These are phyloP conservation scores for Syncephalastrum contaminatum DNA, from an alignment of 371 early-diverging fungal species.

Conservation along the genomic window DNA sequence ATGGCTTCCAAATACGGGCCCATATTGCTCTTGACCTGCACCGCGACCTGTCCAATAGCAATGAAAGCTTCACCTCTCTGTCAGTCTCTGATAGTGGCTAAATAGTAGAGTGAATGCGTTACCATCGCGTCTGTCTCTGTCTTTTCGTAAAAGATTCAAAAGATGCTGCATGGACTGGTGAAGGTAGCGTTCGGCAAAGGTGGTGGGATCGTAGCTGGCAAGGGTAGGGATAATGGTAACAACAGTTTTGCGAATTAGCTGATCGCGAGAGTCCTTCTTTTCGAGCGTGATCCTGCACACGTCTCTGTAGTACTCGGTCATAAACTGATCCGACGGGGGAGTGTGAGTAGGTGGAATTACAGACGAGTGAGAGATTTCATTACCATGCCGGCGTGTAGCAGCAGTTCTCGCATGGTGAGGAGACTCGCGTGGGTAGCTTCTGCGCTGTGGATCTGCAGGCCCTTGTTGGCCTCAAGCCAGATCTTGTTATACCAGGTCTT, in stretches of 20 bases:
- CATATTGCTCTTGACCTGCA: constrained; percentile 82
- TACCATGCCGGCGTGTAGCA: constrained; percentile 84
- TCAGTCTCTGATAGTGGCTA: neutral
- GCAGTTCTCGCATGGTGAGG: constrained; percentile 78
- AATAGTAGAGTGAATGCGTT: constrained; percentile 3
- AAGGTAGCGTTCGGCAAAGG: constrained; percentile 77
- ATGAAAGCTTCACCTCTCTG: constrained; percentile 60
- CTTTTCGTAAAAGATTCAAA: constrained; percentile 73
- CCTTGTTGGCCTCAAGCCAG: constrained; percentile 83
- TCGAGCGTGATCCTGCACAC: constrained; percentile 77
- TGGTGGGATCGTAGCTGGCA: constrained; percentile 79
- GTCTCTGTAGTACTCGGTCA: constrained; percentile 79
- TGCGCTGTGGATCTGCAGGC: constrained; percentile 65
- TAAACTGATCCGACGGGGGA: constrained; percentile 55
- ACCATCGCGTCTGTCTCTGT: constrained; percentile 74
- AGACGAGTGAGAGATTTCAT: neutral
- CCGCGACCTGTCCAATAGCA: constrained; percentile 86
- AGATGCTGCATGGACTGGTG: constrained; percentile 77
- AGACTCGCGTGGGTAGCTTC: constrained; percentile 93
- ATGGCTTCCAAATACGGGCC: constrained; percentile 79
- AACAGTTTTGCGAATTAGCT: constrained; percentile 80
- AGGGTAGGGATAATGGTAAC: constrained; percentile 82
- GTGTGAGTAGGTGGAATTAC: too few species aligned
- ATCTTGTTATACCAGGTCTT: constrained; percentile 78
- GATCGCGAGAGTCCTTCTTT: constrained; percentile 82